Evolutionary conservation across 371 early-diverging fungal species (phyloP), one percentile per base, ranked within the genome.

Genomic region (Lichtheimia ornata): DNA sequence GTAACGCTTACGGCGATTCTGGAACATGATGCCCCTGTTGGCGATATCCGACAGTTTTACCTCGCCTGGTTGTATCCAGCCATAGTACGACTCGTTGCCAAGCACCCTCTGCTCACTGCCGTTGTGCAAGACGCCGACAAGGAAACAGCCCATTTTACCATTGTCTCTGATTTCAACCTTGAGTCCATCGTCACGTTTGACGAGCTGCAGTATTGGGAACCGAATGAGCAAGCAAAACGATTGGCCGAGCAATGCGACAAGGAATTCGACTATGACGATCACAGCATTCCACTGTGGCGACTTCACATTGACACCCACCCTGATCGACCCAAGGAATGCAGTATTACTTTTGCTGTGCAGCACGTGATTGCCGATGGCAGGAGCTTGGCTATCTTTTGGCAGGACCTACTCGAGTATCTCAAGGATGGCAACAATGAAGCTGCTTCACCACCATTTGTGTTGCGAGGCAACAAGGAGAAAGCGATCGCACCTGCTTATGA

Each of bases 351-450:
- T 7, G 56, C 63, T 6, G 50, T 62, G 11, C 65, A 73, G 15
- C 79, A 78, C 41, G 56, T 64, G 15, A 63, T 74, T 41, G 56
- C 47, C 4, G 75, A 78, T 28, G 79, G 79, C 15, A 65, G 56
- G 54, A 73, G 71, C 50, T 50, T 71, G 28, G 45, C 53, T 1
- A 61, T 64, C 1, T 70, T 78, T 53, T 71, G 67, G 70, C 53
- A 56, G 13, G 67, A 62, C 5, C 44, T 77, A 9, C 53, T 74
- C 12, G 28, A 50, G 2, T 42, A 52, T 17, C 43, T 77, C 22
- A 3, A 9, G 5, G 45, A 45, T 15, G 28, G 28, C 28, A 18
- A 45, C 17, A n/a, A 5, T 27, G 6, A 53, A 30, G 3, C 53
- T 5, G 24, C 25, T 24, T n/a, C 18, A 5, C 4, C 22, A 9